Conservation (phyloP, 805 yeast species). For the Cyberlindnera maritima region DNA sequence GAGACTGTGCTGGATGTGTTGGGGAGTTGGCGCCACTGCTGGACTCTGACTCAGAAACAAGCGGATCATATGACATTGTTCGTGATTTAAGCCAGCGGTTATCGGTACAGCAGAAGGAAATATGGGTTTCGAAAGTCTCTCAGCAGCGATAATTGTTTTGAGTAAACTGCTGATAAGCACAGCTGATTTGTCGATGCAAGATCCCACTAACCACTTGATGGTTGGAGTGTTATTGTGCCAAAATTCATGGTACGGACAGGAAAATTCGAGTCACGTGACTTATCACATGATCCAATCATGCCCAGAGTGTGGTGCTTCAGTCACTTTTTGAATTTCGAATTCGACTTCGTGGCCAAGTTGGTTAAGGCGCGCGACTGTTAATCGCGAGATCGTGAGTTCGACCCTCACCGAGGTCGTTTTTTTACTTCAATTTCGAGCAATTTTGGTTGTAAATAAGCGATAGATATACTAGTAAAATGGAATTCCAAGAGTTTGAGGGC, state of each 20-base stretch:
- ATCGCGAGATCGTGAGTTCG: slow-evolving; percentile 52
- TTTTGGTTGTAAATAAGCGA: slow-evolving; percentile 2
- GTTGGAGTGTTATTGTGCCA: neutral
- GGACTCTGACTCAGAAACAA: slow-evolving; percentile 27
- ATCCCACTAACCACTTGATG: no score
- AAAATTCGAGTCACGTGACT: neutral
- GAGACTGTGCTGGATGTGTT: neutral
- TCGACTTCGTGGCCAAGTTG: slow-evolving; percentile 30
- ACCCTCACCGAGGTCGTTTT: slow-evolving; percentile 49
- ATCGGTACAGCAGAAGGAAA: no score
- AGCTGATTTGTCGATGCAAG: no score
- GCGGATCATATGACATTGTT: slow-evolving; percentile 13
- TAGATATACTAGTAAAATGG: no score
- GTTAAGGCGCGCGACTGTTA: slow-evolving; percentile 51
- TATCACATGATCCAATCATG: no score
- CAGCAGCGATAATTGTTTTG: neutral
- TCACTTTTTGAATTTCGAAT: slow-evolving; percentile 1
- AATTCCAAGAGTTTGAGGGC: no score
- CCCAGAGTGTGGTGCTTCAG: no score
- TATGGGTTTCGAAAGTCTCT: no score
- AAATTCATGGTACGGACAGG: neutral
- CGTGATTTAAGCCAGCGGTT: no score
- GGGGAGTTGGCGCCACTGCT: slow-evolving; percentile 21
- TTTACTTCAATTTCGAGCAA: no score
- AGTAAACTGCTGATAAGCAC: no score